Percentiles rank a stretch among this genome's conserved stretches.
Conservation (phyloP, 2,329 filamentous ascomycete genomes). For the Clarireedia sp. region DNA sequence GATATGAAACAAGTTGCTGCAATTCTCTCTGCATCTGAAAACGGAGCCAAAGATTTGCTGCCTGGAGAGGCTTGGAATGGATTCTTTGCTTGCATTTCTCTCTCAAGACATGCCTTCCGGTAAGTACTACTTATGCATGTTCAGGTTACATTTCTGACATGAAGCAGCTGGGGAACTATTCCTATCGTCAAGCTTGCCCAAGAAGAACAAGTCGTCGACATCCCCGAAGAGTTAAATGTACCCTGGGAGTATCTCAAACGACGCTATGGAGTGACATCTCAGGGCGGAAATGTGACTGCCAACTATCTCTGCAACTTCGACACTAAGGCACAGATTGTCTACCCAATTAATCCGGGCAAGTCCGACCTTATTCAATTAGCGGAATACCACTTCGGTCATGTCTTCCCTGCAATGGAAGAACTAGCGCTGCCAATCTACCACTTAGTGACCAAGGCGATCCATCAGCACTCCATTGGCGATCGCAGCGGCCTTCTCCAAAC, state of each 20-base stretch:
- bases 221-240: constrained; percentile 27
- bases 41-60: constrained; percentile 24
- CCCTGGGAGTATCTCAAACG: constrained; percentile 30
- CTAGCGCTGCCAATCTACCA: constrained; percentile 6
- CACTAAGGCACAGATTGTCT: constrained; percentile 20
- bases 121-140: constrained; percentile 5
- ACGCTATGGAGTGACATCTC: constrained; percentile 28
- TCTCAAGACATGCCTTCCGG: constrained; percentile 30
- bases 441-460: background rate
- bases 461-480: constrained; percentile 5
- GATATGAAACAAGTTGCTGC: background rate
- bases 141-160: background rate
- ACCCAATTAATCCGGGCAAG: constrained; percentile 30
- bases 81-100: constrained; percentile 30
- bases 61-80: constrained; percentile 29
- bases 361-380: constrained; percentile 21
- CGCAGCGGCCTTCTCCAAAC: background rate
- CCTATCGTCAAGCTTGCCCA: constrained; percentile 31
- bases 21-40: constrained; percentile 14
- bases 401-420: constrained; percentile 28
- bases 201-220: constrained; percentile 26
- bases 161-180: constrained; percentile 29
- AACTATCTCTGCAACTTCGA: constrained; percentile 31
- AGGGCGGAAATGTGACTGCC: constrained; percentile 29
- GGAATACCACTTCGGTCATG: constrained; percentile 29